Conservation (phyloP, 345 rosid species). For the Hibiscus trionum region DNA sequence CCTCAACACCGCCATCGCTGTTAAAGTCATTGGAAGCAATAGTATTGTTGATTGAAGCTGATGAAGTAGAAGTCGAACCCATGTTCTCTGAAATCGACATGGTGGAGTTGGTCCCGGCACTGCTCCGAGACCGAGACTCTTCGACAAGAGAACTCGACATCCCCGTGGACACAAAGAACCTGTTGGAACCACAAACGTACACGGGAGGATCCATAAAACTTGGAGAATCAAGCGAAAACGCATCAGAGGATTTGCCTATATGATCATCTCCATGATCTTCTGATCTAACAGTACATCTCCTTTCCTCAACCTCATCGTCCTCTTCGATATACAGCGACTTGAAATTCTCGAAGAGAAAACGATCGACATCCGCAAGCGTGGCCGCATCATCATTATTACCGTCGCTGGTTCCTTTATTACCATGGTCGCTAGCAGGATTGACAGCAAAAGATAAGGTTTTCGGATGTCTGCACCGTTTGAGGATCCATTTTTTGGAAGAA, state of each 20-base stretch:
- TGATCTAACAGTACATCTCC: background rate
- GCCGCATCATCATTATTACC: constrained; percentile 31
- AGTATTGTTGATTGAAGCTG: constrained; percentile 8
- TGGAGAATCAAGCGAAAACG: constrained; percentile 29
- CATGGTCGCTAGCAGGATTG: constrained; percentile 11
- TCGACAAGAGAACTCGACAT: constrained; percentile 40
- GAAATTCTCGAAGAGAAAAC: constrained; percentile 75
- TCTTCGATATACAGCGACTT: constrained; percentile 60
- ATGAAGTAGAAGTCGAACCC: constrained; percentile 28
- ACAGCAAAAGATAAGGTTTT: constrained; percentile 55
- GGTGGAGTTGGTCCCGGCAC: constrained; percentile 19
- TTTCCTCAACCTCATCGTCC: constrained; percentile 17
- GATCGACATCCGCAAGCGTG: constrained; percentile 71
- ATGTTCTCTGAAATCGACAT: constrained; percentile 16
- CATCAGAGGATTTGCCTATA: background rate
- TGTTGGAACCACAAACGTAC: constrained; percentile 29
- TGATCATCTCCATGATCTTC: constrained; percentile 10
- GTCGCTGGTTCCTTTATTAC: background rate
- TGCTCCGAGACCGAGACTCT: constrained; percentile 43
- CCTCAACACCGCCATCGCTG: background rate
- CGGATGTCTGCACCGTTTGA: constrained; percentile 49
- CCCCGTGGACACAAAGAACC: constrained; percentile 38
- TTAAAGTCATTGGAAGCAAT: background rate
- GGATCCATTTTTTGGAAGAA: constrained; percentile 40
- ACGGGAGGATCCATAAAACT: constrained; percentile 24